Base-by-base conservation (phyloP, 164 flowering plant genomes). In the Liquidambar formosana region DNA sequence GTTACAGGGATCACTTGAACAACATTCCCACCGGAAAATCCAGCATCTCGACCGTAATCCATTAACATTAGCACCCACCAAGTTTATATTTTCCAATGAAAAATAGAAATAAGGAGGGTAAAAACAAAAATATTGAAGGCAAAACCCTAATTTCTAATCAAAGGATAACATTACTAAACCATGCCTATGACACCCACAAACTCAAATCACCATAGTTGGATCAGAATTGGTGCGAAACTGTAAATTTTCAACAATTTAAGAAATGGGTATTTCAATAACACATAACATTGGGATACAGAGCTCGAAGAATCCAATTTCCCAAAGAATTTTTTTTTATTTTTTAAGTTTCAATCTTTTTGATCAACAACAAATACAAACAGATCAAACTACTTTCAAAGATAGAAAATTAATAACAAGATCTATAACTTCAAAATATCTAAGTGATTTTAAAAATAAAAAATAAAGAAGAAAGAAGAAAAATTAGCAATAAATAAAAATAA, bases 1-100 rank as follows among this genome's bases (percentile, higher is more conserved):
- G 41, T 33, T 26, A 78, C 83, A 21, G 85, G 64, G 16, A 81
- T 74, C 18, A 84, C 75, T 45, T 84, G 86, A 16, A 83, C 89
- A 46, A 75, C 89, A 80, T 83, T 82, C 56, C 80, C 88, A 44
- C 81, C 73, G 26, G 85, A 61, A 68, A 77, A 79, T 46, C 82
- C 77, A 26, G 67, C 67, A 23, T 82, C 85, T 28, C 84, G 78
- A 43, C 82, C 81, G 56, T 78, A 82, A 70, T 84, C 89, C 94
- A 89, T 88, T 16, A 21, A 19, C 33, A 10, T 16, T 22, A n/a
- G 13, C 16, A 26, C 51, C 3, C 25, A 43, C 26, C 65, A 44
- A 23, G 11, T 45, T 21, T 25, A 6, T 22, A 22, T 15, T 18
- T 33, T 33, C 41, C 2, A 33, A 33, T 33, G 6, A n/a, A 33